Percentiles rank a stretch among this genome's conserved stretches.
Conservation (phyloP, 169 alveolate species). For the Amoebophrya sp. region DNA sequence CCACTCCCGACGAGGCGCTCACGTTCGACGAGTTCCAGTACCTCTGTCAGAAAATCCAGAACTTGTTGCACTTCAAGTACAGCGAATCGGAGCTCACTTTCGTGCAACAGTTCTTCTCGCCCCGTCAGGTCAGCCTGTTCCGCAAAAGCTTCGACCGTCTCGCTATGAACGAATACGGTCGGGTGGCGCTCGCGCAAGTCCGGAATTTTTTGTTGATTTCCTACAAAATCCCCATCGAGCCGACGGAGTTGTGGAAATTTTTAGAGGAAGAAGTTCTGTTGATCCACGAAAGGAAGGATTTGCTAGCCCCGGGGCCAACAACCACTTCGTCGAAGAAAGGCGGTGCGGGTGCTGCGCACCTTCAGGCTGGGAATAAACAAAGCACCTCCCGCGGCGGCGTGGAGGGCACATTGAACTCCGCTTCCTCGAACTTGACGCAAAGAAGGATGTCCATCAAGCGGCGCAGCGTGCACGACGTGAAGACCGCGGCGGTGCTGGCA, state of each 20-base stretch:
- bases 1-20: not conserved
- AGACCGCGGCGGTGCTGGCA: too few species aligned
- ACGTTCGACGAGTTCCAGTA: not conserved
- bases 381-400: too few species aligned
- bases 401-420: too few species aligned
- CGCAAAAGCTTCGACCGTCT: not conserved
- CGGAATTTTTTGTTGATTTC: not conserved
- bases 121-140: not conserved
- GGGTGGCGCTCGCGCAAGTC: not conserved
- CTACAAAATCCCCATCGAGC: not conserved
- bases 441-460: too few species aligned
- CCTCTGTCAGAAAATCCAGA: not conserved
- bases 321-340: too few species aligned
- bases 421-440: too few species aligned
- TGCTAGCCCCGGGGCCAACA: too few species aligned
- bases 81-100: not conserved
- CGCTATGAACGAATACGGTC: not conserved
- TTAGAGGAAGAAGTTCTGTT: not conserved
- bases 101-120: not conserved
- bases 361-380: too few species aligned
- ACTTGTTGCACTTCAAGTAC: constrained; percentile 1
- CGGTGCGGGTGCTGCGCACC: too few species aligned
- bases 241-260: not conserved
- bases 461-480: too few species aligned
- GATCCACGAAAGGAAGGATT: not conserved